phyloP scores from a whole-genome alignment of 441 rosid species.

The Arabidopsis hybrid region DNA sequence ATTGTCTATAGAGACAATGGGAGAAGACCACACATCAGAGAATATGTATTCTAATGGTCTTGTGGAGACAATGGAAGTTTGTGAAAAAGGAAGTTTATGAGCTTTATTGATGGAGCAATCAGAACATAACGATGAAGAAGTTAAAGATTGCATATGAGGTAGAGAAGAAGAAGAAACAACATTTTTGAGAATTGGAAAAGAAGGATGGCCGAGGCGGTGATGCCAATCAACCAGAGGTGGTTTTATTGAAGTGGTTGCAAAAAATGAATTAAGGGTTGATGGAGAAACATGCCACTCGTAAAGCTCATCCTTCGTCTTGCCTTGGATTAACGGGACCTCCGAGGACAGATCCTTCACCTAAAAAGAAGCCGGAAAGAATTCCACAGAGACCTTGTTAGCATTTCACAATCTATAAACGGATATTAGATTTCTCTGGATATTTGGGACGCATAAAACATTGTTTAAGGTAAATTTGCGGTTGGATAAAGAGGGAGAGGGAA shows the following conservation, averaged over 20 bases:
- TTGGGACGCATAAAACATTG: not conserved
- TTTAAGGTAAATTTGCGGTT: not conserved
- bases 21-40: not conserved
- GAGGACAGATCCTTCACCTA: not conserved
- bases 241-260: too few species aligned
- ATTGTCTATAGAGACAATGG: rapidly evolving
- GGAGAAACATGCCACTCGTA: too few species aligned
- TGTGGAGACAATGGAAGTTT: not conserved
- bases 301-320: not conserved
- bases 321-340: too few species aligned
- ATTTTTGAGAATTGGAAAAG: too few species aligned
- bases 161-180: not conserved
- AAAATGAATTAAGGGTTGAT: too few species aligned
- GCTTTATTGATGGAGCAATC: not conserved
- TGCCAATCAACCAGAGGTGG: not conserved
- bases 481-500: not conserved
- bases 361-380: not conserved
- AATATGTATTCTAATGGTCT: not conserved
- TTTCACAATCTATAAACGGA: not conserved
- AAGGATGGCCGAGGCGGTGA: not conserved
- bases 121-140: not conserved
- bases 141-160: too few species aligned
- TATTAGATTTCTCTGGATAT: not conserved
- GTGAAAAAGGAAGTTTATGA: not conserved
- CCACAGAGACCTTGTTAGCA: not conserved